Evolutionary conservation across 176 grass and related monocot genomes (phyloP), one percentile per base, ranked within the genome.

Genomic region (Dactylis glomerata): DNA sequence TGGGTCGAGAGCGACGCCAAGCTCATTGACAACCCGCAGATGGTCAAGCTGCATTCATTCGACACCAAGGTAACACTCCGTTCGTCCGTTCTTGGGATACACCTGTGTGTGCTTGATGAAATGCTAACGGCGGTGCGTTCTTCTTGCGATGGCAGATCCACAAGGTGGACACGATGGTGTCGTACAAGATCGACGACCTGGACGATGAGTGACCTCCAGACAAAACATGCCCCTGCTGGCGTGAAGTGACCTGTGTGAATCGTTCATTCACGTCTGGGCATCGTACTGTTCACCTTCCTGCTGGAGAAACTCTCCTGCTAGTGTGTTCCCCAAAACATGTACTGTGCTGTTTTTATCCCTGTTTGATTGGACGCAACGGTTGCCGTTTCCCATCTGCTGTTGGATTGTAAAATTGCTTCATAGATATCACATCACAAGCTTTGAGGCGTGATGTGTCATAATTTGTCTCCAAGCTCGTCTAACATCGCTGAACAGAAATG

Each of bases 1-100:
- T 99, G 93, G 96, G 81, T 99, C 10, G 96, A 99, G 80, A 99
- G 96, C 19, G 96, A 99, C 79, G 93, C 96, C 57, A 99, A 96
- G 76, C 91, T 99, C 68, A 99, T 99, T 75, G 61, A 83, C 50
- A 94, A 99, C 23, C 96, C 96, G 20, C 96, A 99, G 79, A 99
- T 99, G 93, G 93, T 99, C n/a, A 99, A 94, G 69, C 79, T 99
- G 9, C 96, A 99, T 55, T 96, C 96, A 0, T 99, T 99, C 51
- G 96, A 99, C 90, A 99, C 96, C 9, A 99, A 99, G 96, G 96
- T 99, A 71, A 73, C 22, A 38, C 9, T 17, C 22, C 1, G 42
- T 76, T 12, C 56, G 7, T 31, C 13, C 17, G 15, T n/a, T 47
- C 4, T 17, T 22, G 0, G 49, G 12, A 14, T 23, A 9, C 66